Conservation (phyloP, 2,329 filamentous ascomycete species). For the Conoideocrella luteorostrata region DNA sequence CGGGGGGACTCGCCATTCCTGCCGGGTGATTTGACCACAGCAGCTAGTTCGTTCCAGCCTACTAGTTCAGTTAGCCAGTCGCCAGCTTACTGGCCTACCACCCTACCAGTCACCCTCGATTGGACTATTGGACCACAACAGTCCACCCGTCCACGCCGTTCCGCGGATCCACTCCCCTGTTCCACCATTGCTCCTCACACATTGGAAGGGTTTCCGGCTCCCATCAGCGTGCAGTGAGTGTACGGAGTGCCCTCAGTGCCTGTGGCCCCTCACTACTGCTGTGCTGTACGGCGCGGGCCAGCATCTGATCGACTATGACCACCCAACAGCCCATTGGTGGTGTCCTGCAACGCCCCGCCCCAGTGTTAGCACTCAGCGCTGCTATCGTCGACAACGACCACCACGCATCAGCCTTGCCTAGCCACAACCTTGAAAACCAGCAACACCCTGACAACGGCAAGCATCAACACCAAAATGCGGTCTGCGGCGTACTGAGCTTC, state of each 20-base stretch:
- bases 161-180: too few relatives aligned
- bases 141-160: too few relatives aligned
- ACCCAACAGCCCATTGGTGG: constrained; percentile 1
- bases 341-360: constrained; percentile 1
- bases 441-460: not conserved
- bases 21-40: too few relatives aligned
- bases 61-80: too few relatives aligned
- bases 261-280: constrained; percentile 1
- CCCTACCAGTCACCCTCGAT: too few relatives aligned
- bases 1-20: too few relatives aligned
- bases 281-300: not conserved
- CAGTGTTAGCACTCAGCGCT: not conserved
- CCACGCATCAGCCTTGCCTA: not conserved
- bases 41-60: too few relatives aligned
- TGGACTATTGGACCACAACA: too few relatives aligned
- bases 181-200: not conserved
- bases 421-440: not conserved
- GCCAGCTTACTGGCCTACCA: too few relatives aligned
- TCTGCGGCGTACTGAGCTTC: constrained; percentile 20
- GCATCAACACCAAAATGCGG: constrained; percentile 7
- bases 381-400: constrained; percentile 1
- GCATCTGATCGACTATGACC: constrained; percentile 5
- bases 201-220: not conserved
- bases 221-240: constrained; percentile 1
- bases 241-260: not conserved